phyloP scores from a whole-genome alignment of 2,329 filamentous ascomycete genomes.

The Ophiostoma angusticollis region DNA sequence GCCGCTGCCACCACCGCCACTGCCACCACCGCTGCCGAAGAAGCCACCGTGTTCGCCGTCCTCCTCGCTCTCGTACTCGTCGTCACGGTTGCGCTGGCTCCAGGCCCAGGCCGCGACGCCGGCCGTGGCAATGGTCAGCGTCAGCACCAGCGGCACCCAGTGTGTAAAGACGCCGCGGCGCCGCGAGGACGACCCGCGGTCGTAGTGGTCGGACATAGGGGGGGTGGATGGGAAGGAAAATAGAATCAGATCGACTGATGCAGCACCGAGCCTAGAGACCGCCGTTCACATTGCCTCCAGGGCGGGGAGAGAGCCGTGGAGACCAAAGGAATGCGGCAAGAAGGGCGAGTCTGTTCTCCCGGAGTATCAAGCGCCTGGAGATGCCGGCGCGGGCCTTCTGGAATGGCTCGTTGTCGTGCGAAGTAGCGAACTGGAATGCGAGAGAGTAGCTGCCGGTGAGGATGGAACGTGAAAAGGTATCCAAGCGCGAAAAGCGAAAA shows the following conservation, averaged over 20 bases:
- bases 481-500: too few species aligned
- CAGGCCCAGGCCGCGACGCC: slow-evolving; percentile 86
- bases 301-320: slow-evolving; percentile 1
- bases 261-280: background rate
- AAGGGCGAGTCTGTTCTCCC: too few species aligned
- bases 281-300: slow-evolving; percentile 2
- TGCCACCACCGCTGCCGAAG: slow-evolving; percentile 2
- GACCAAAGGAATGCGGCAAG: too few species aligned
- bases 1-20: background rate
- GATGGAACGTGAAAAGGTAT: too few species aligned
- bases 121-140: slow-evolving; percentile 74
- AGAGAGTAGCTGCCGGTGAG: too few species aligned
- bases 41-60: slow-evolving; percentile 28
- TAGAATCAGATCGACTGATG: background rate
- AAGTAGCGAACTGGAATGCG: too few species aligned
- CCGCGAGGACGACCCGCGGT: slow-evolving; percentile 43
- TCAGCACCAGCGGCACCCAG: slow-evolving; percentile 80
- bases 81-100: slow-evolving; percentile 71
- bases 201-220: slow-evolving; percentile 46
- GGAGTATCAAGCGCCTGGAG: too few species aligned
- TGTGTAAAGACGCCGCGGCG: slow-evolving; percentile 58
- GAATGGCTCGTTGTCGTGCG: too few species aligned
- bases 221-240: background rate
- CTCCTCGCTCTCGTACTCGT: slow-evolving; percentile 53
- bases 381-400: too few species aligned